Conservation (phyloP, 371 early-diverging fungal genomes). For the Polyrhizophydium stewartii region DNA sequence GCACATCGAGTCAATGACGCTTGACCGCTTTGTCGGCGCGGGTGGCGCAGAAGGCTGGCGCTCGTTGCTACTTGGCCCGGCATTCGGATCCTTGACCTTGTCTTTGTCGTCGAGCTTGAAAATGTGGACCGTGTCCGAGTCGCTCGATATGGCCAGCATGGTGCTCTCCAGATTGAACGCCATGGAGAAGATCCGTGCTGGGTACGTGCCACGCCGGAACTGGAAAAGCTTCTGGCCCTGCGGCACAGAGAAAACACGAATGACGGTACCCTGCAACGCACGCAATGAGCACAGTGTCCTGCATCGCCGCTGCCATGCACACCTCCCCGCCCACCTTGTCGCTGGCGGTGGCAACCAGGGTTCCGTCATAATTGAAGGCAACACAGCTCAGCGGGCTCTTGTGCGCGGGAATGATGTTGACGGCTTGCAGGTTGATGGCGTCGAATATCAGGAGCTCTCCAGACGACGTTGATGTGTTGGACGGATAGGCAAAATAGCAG, state of each 20-base stretch:
- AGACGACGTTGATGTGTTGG: conserved; percentile 51
- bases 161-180: conserved; percentile 80
- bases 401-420: conserved; percentile 91
- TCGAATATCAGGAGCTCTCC: conserved; percentile 91
- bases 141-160: conserved; percentile 82
- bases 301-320: too few relatives aligned
- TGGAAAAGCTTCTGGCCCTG: conserved; percentile 86
- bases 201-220: conserved; percentile 91
- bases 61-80: background rate
- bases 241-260: conserved; percentile 89
- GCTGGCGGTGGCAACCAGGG: conserved; percentile 88
- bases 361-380: conserved; percentile 85
- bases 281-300: too few relatives aligned
- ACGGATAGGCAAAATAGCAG: conserved; percentile 91
- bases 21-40: background rate
- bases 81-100: conserved; percentile 3
- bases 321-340: conserved; percentile 71
- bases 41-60: background rate
- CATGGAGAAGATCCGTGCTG: conserved; percentile 85
- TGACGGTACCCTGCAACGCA: conserved; percentile 84
- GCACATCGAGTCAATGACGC: background rate
- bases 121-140: conserved; percentile 97
- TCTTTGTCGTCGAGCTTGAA: conserved; percentile 59
- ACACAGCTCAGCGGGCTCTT: conserved; percentile 81
- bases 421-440: conserved; percentile 74